Evolutionary conservation across 495 filamentous ascomycete species (phyloP).

Genomic region (Trichoderma gamsii): DNA sequence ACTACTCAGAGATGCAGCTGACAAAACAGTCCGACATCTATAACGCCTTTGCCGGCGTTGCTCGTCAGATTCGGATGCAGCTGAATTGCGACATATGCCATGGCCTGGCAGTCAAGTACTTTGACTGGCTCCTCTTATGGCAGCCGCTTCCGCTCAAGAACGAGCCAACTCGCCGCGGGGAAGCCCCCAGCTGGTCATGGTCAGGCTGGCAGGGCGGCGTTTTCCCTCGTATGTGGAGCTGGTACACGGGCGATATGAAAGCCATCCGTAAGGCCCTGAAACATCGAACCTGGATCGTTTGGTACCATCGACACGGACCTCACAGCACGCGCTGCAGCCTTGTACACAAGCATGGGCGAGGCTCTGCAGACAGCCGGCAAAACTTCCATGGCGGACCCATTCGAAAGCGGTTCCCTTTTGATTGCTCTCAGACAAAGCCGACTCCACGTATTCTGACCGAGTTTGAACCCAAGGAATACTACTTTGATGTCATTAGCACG

Average conservation of each 20-base stretch:
- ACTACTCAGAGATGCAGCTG: slow-evolving; percentile 17
- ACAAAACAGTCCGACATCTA: slow-evolving; percentile 18
- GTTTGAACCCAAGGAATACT: slow-evolving; percentile 4
- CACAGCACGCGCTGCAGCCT: slow-evolving; percentile 14
- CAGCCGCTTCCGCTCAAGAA: slow-evolving; percentile 18
- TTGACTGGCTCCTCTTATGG: slow-evolving; percentile 26
- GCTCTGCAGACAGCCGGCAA: not conserved
- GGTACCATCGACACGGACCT: slow-evolving; percentile 18
- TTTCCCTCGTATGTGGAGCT: slow-evolving; percentile 19
- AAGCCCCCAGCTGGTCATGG: slow-evolving; percentile 23
- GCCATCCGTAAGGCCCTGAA: slow-evolving; percentile 16
- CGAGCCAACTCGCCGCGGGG: slow-evolving; percentile 12
- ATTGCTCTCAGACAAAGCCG: slow-evolving; percentile 10
- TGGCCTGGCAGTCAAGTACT: slow-evolving; percentile 20
- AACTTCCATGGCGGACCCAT: slow-evolving; percentile 14
- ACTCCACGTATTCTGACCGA: not conserved
- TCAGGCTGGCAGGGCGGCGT: slow-evolving; percentile 19
- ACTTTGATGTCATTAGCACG: slow-evolving; percentile 14
- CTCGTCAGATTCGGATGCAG: slow-evolving; percentile 17
- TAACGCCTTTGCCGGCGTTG: slow-evolving; percentile 20
- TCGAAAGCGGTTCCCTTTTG: not conserved
- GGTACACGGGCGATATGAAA: slow-evolving; percentile 20
- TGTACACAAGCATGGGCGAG: not conserved
- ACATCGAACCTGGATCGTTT: slow-evolving; percentile 21
- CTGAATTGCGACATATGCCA: slow-evolving; percentile 21